These are phyloP conservation scores for maize (Zea mays) DNA, from an alignment of 176 grass and related monocot species.

Conservation along the genomic window DNA sequence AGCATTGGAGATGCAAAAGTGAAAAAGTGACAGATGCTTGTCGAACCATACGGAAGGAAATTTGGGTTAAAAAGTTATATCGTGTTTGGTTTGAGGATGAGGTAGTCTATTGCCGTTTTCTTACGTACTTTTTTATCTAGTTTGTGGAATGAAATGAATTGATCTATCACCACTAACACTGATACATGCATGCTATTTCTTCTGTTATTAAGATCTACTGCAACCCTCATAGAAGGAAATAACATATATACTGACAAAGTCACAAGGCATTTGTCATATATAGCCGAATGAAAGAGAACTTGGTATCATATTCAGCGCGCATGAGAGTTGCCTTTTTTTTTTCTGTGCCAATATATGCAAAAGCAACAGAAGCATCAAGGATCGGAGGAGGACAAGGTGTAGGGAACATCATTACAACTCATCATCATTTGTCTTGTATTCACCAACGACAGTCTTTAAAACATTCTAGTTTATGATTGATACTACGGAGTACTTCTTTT, in stretches of 20 bases:
- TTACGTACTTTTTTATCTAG: too few relatives aligned
- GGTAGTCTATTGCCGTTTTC: too few relatives aligned
- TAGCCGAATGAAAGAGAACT: not conserved
- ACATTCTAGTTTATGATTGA: not conserved
- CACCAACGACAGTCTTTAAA: not conserved
- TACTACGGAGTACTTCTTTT: not conserved
- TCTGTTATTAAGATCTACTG: not conserved
- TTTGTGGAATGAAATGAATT: too few relatives aligned
- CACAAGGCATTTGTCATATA: not conserved
- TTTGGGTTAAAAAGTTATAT: not conserved
- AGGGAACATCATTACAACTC: not conserved
- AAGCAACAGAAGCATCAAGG: not conserved
- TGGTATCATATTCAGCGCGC: not conserved
- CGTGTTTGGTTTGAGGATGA: too few relatives aligned
- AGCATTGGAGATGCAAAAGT: not conserved
- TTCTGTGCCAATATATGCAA: not conserved
- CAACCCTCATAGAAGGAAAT: not conserved
- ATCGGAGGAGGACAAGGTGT: not conserved
- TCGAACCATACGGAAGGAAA: constrained; percentile 1
- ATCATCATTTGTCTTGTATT: not conserved
- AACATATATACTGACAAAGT: not conserved
- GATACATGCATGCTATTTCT: not conserved
- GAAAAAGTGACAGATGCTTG: constrained; percentile 19
- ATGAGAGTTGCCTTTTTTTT: not conserved
- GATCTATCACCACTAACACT: not conserved